Percentiles rank a stretch among this genome's conserved stretches.
Conservation (phyloP, 805 yeast species). For the Lipomyces sp. region DNA sequence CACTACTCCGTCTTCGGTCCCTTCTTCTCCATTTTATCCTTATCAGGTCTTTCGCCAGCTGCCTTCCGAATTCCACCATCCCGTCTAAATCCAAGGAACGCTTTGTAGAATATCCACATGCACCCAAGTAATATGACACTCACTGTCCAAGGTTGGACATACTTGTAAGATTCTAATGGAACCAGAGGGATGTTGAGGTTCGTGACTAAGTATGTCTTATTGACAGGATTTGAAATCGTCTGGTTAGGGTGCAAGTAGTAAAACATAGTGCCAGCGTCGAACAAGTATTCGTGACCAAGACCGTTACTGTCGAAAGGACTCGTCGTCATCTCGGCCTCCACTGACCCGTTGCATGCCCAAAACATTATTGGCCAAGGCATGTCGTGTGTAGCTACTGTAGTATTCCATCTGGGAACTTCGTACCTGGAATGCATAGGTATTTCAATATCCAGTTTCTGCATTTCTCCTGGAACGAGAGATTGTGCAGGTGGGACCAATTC, state of each 20-base stretch:
- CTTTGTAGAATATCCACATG: slow-evolving; percentile 33
- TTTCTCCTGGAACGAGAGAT: slow-evolving; percentile 20
- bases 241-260: slow-evolving; percentile 44
- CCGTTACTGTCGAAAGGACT: slow-evolving; percentile 51
- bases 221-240: slow-evolving; percentile 22
- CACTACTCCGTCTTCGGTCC: slow-evolving; percentile 28
- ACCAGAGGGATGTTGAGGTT: slow-evolving; percentile 53
- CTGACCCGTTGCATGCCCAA: slow-evolving; percentile 55
- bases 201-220: slow-evolving; percentile 35
- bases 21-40: slow-evolving; percentile 24
- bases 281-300: slow-evolving; percentile 54
- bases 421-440: slow-evolving; percentile 60
- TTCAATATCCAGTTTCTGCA: slow-evolving; percentile 42
- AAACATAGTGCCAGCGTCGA: slow-evolving; percentile 54
- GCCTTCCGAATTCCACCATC: slow-evolving; percentile 33
- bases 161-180: slow-evolving; percentile 42
- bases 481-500: slow-evolving; percentile 42
- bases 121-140: slow-evolving; percentile 43
- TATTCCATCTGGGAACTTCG: slow-evolving; percentile 47
- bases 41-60: slow-evolving; percentile 16
- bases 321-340: slow-evolving; percentile 38
- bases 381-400: slow-evolving; percentile 36
- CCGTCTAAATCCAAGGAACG: slow-evolving; percentile 18
- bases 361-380: slow-evolving; percentile 53
- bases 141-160: slow-evolving; percentile 49